Evolutionary conservation across 305 asterid species (phyloP), one percentile per base, ranked within the genome.

Genomic region (Fraxinus angustifolia): DNA sequence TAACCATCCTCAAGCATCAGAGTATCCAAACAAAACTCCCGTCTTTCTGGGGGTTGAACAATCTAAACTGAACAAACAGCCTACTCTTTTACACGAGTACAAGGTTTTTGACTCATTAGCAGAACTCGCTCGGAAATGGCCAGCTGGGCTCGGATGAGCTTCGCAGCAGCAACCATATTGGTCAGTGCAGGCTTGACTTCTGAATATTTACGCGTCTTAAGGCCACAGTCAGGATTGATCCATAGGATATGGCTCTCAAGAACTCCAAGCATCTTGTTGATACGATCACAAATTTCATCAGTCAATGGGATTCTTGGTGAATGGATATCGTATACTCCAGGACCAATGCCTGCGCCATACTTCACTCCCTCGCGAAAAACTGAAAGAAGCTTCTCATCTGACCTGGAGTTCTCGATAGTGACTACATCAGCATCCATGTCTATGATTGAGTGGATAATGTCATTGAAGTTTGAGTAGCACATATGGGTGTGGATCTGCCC

Each of bases 151-250:
- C 93, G 88, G 42, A 84, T 84, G 12, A 81, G 84, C 87, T 85
- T 85, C 33, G 93, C 92, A 28, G 93, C 93, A 53, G 91, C 88
- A 48, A 90, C 93, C 93, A 90, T 90, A 80, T 89, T 90, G 80
- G 71, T 83, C 74, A 90, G 81, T 1, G 93, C 91, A 2, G 88
- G 87, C 62, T 82, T 84, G 28, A 90, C 89, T 85, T 90, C 90
- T 14, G 82, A 33, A 58, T 89, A 90, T 68, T 86, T 89, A 77
- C 91, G 91, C 0, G 93, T 90, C 79, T 90, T 90, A 48, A 90
- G 90, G 65, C 93, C 93, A 76, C 93, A 90, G 67, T 90, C 93
- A 0, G 93, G 93, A 82, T 90, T 90, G 10, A 90, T 88, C 92
- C 93, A 90, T 1, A 89, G 75, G 60, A 81, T 56, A 28, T 76